Evolutionary conservation across 176 grass and related monocot genomes (phyloP), one percentile per base, ranked within the genome.

Genomic region (Stipa capillata): DNA sequence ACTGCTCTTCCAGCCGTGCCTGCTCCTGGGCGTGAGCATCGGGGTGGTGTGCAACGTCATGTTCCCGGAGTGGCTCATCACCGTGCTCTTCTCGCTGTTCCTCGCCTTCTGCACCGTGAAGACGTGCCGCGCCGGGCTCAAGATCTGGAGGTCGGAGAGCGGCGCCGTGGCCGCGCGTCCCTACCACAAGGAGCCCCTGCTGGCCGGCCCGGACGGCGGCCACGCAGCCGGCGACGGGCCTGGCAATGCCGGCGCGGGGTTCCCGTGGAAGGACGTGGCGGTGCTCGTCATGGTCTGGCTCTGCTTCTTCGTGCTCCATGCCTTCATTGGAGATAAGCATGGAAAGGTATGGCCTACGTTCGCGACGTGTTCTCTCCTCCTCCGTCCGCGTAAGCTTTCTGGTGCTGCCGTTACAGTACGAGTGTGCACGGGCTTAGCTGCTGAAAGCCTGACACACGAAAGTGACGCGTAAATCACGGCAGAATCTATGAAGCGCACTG

Each of bases 61-160:
- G 77, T 93, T 93, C 79, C 94, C 94, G 0, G 94, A 97, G 50
- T 97, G 94, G 94, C 88, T 97, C 72, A 91, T 97, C 85, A 93
- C 91, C 60, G 77, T 36, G 50, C 64, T 91, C 21, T 97, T 97
- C 16, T 21, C 81, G 17, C 32, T 72, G 0, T 86, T 91, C 75
- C 73, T 91, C 5, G 83, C 85, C 2, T 82, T 40, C 35, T 71
- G 56, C 20, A 88, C 89, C 29, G 63, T 35, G 54, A 91, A 85
- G 72, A 91, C 89, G 31, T 50, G 69, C 51, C 67, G 70, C 40
- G 69, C 77, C 27, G 89, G 89, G 77, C 24, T 76, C 32, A 82
- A 59, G 76, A 80, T 90, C 53, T 94, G 88, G 91, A 83, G 79
- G 9, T 25, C 85, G 59, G 91, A 88, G 66, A 39, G 14, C 84